A percentile compares a stretch with the other conserved stretches of the same genome.
These are phyloP conservation scores for Aspergillus ochraceus DNA, from an alignment of 2,329 filamentous ascomycete genomes.

Conservation along the genomic window DNA sequence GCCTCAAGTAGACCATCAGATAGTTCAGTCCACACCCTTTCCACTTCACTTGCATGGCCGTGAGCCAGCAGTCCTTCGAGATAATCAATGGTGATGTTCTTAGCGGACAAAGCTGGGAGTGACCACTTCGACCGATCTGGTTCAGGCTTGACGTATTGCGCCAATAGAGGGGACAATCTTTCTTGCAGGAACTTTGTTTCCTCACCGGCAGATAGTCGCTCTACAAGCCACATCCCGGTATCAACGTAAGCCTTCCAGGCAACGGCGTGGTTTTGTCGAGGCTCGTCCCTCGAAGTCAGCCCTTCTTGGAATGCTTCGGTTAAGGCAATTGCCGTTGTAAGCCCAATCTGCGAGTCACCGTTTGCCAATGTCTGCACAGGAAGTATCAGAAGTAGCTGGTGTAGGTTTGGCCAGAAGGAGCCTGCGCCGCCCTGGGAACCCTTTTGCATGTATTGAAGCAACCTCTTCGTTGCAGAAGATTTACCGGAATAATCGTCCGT, in stretches of 20 bases:
- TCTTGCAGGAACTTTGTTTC: slow-evolving; percentile 46
- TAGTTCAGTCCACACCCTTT: slow-evolving; percentile 63
- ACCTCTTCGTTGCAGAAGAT: slow-evolving; percentile 54
- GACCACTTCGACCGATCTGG: slow-evolving; percentile 51
- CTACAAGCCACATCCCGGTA: slow-evolving; percentile 57
- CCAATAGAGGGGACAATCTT: slow-evolving; percentile 53
- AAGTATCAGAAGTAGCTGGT: slow-evolving; percentile 59
- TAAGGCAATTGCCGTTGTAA: slow-evolving; percentile 60
- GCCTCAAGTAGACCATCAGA: slow-evolving; percentile 62
- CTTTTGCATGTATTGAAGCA: slow-evolving; percentile 74
- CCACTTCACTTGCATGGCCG: slow-evolving; percentile 50
- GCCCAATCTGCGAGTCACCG: slow-evolving; percentile 26
- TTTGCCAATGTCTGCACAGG: slow-evolving; percentile 51
- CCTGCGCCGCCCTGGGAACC: slow-evolving; percentile 77
- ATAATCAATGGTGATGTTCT: slow-evolving; percentile 41
- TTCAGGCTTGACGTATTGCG: slow-evolving; percentile 53
- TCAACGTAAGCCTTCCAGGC: slow-evolving; percentile 78
- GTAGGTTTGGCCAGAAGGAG: slow-evolving; percentile 72
- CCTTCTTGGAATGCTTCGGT: slow-evolving; percentile 69
- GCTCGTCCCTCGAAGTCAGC: slow-evolving; percentile 72
- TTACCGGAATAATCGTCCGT: slow-evolving; percentile 62
- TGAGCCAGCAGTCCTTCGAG: slow-evolving; percentile 39
- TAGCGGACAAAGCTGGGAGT: slow-evolving; percentile 44
- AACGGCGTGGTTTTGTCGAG: slow-evolving; percentile 62
- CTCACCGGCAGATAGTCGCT: slow-evolving; percentile 50